Base-by-base conservation (phyloP, 805 yeast species). In the Yarrowia sp. region DNA sequence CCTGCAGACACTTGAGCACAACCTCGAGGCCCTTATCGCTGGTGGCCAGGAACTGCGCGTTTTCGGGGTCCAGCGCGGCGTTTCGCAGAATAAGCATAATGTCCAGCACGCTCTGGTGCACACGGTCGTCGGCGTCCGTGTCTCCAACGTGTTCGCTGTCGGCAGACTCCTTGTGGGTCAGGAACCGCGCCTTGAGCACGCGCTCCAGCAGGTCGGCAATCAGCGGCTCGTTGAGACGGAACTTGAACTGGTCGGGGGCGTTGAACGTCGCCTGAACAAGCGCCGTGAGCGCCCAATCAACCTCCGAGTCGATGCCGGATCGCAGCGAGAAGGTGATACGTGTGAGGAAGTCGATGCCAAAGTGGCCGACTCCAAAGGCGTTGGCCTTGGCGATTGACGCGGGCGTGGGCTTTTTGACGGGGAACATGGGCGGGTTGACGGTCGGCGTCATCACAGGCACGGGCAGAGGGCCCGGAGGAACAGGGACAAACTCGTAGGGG, bases 51-150 rank as follows among this genome's bases (percentile, higher is more conserved):
- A 78, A 18, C 73, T 69, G 90, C 41, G 96, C 94, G 68, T 90
- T 88, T 46, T 81, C 87, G 12, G 88, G 81, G 71, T 91, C 97
- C 70, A 93, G 96, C 2, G 89, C 82, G 47, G 89, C 75, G 72
- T 94, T 94, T 69, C 98, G 80, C 62, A 94, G 76, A 18, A 88
- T 82, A 42, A 94, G 77, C 67, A 86, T 78, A 7, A 87, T 79
- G 69, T 81, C 84, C 8, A 80, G 69, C 35, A 71, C 69, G 46
- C 67, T 68, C 51, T 71, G 74, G 13, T 72, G 69, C 33, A 65
- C 68, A 14, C 64, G 64, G 16, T 66, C 32, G 18, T 66, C 66
- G 21, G 62, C 65, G 27, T 66, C 67, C 7, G 62, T n/a, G 18
- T 63, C 66, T 24, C 64, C 46, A 14, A 47, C 47, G 24, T 60